Evolutionary conservation across 345 rosid genomes (phyloP).

Genomic region (Euphorbia peplus): DNA sequence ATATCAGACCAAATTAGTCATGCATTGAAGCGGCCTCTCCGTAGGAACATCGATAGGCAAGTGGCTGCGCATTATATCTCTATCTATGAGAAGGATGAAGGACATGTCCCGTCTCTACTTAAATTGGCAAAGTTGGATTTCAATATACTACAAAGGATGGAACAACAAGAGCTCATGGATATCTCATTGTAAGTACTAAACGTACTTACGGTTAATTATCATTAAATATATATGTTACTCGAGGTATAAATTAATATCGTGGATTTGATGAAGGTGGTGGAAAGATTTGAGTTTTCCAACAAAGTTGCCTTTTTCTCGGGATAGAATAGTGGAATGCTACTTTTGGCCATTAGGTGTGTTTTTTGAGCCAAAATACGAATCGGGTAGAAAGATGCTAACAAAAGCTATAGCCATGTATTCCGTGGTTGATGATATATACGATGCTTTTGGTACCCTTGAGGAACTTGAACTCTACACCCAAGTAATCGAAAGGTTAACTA

Average conservation of each 20-base stretch:
- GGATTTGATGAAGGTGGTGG: background rate
- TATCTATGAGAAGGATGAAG: slow-evolving; percentile 12
- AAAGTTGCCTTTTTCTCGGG: background rate
- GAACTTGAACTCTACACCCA: slow-evolving; percentile 1
- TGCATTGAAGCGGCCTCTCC: slow-evolving; percentile 24
- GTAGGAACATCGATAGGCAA: slow-evolving; percentile 16
- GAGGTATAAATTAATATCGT: background rate
- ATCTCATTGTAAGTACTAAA: background rate
- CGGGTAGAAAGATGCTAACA: background rate
- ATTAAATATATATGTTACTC: too few relatives aligned
- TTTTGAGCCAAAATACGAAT: background rate
- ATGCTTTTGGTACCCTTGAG: background rate
- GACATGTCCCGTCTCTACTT: background rate
- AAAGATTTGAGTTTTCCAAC: background rate
- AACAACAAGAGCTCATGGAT: background rate
- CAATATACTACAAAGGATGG: background rate
- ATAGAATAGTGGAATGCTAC: background rate
- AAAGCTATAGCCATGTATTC: background rate
- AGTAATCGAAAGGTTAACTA: background rate
- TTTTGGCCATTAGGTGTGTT: background rate
- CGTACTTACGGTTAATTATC: too few relatives aligned
- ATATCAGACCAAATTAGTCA: slow-evolving; percentile 11
- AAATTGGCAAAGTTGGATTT: background rate
- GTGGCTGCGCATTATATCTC: slow-evolving; percentile 21
- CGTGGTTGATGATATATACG: background rate